Percentiles rank a stretch among this genome's conserved stretches.
Conservation (phyloP, 768 basidiomycete genomes). For the Suillus fuscotomentosus region DNA sequence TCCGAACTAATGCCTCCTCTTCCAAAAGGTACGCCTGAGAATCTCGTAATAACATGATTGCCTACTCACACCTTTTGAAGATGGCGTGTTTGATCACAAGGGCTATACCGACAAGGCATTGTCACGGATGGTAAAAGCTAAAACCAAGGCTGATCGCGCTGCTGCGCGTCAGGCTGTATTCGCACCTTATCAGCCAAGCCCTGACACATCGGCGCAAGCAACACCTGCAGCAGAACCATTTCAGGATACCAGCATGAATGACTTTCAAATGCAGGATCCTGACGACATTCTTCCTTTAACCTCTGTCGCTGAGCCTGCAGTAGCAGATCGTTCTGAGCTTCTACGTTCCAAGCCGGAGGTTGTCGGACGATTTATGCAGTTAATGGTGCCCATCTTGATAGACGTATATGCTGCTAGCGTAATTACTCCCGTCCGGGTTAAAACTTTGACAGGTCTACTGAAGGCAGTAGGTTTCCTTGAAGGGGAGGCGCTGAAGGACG, state of each 20-base stretch:
- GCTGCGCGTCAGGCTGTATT: slow-evolving; percentile 57
- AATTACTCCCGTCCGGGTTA: slow-evolving; percentile 79
- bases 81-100: slow-evolving; percentile 95
- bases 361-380: slow-evolving; percentile 80
- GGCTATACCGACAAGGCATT: slow-evolving; percentile 86
- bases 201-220: slow-evolving; percentile 22
- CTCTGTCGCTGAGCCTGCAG: slow-evolving; percentile 29
- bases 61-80: slow-evolving; percentile 35
- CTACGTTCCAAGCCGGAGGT: slow-evolving; percentile 72
- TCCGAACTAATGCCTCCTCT: slow-evolving; percentile 92
- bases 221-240: slow-evolving; percentile 19
- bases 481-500: slow-evolving; percentile 66
- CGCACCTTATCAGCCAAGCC: not conserved
- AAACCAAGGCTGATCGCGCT: slow-evolving; percentile 78
- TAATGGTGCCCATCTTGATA: slow-evolving; percentile 90
- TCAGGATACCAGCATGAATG: slow-evolving; percentile 30
- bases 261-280: slow-evolving; percentile 43
- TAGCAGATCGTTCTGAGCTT: slow-evolving; percentile 66
- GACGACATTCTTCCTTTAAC: slow-evolving; percentile 34
- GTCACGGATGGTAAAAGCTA: slow-evolving; percentile 72
- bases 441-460: slow-evolving; percentile 82
- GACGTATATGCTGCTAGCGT: slow-evolving; percentile 99
- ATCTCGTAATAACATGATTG: not conserved
- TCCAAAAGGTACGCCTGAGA: slow-evolving; percentile 65
- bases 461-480: slow-evolving; percentile 92